Evolutionary conservation across 2,329 filamentous ascomycete genomes (phyloP), one percentile per base, ranked within the genome.

Genomic region (Magnaporthiopsis poae): DNA sequence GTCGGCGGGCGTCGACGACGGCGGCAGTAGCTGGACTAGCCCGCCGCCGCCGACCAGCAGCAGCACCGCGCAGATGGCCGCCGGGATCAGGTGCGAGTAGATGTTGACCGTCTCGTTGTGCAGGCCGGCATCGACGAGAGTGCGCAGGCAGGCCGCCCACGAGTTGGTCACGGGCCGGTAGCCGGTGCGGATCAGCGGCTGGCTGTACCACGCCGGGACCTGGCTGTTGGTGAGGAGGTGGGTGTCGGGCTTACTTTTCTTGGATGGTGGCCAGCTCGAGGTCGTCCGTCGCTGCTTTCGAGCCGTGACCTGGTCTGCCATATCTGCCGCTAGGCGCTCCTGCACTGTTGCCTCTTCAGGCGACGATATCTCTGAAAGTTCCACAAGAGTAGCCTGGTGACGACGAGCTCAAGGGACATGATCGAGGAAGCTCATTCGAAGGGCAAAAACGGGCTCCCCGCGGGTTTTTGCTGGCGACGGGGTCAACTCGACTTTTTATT

Each of bases 101-200:
- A 76, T 76, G 69, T 76, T 76, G 68, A 73, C 67, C 3, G 73
- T 71, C 67, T 77, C 73, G 67, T 76, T 77, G 70, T 77, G 74
- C 46, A 7, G 46, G 21, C 46, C 46, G 1, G 18, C 46, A 15
- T 15, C 46, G n/a, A 2, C 21, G 18, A 71, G 67, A 73, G 75
- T 82, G 21, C 70, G 66, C 65, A 82, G 70, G 68, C 75, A 82
- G 9, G 67, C 69, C 2, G 62, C 65, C 18, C 71, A 70, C 0
- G 80, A 81, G 61, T 74, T 70, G 11, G 76, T 77, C 15, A 76
- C 75, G 11, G 77, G 78, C 18, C 80, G 78, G 69, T 82, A 83
- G 29, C 78, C 79, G 8, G 73, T 71, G 33, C 73, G 72, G 65
- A 81, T 78, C 69, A 75, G 78, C 11, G 72, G 69, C 68, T 81